Evolutionary conservation across 495 filamentous ascomycete species (phyloP).

Genomic region (Penicillium alfredii): DNA sequence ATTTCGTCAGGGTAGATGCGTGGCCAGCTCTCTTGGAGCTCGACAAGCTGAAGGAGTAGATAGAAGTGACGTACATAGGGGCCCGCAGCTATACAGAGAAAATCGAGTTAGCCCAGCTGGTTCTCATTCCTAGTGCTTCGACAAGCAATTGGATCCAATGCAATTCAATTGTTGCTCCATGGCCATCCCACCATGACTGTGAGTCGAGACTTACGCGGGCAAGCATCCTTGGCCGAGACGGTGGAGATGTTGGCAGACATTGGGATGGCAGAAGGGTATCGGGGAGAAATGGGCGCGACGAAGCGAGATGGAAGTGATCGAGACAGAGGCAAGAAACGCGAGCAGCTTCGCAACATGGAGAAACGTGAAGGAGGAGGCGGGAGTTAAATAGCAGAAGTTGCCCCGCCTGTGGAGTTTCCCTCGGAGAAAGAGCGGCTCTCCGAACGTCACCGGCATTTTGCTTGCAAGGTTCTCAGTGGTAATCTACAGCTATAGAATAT

Average conservation of each 20-base stretch:
- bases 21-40: too few species aligned
- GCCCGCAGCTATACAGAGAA: slow-evolving; percentile 40
- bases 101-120: slow-evolving; percentile 39
- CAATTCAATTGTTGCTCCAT: too few species aligned
- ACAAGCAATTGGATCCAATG: too few species aligned
- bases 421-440: slow-evolving; percentile 16
- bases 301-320: slow-evolving; percentile 8
- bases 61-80: slow-evolving; percentile 51
- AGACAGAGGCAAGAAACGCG: slow-evolving; percentile 25
- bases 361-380: too few species aligned
- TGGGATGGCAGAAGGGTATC: slow-evolving; percentile 8
- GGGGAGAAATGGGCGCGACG: too few species aligned
- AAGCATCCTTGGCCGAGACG: slow-evolving; percentile 41
- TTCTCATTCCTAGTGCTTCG: too few species aligned
- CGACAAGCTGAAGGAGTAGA: slow-evolving; percentile 1
- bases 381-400: slow-evolving; percentile 9
- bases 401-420: slow-evolving; percentile 23
- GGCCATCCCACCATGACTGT: too few species aligned
- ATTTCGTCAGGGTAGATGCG: slow-evolving; percentile 7
- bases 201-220: slow-evolving; percentile 38
- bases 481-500: too few species aligned
- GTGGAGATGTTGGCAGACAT: slow-evolving; percentile 37
- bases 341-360: slow-evolving; percentile 23
- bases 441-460: slow-evolving; percentile 3
- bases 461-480: too few species aligned